Conservation (phyloP, 2,329 filamentous ascomycete species). For the Pseudopyrenochaeta lycopersici region DNA sequence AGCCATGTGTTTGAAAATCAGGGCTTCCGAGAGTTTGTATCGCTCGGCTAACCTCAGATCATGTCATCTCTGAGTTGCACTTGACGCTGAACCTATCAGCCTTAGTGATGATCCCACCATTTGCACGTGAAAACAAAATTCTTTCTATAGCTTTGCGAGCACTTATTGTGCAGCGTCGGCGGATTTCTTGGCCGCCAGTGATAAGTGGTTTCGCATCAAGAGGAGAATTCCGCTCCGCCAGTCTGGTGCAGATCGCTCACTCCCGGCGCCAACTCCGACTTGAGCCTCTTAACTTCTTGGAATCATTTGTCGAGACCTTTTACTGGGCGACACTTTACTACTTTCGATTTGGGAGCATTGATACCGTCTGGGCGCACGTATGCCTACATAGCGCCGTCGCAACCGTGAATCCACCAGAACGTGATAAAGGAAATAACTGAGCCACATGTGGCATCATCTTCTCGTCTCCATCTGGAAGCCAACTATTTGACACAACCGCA, state of each 20-base stretch:
- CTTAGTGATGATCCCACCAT: too few relatives aligned
- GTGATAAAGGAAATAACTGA: slow-evolving; percentile 16
- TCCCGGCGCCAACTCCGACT: slow-evolving; percentile 28
- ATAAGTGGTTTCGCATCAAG: background rate
- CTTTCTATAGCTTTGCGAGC: too few relatives aligned
- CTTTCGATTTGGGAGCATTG: slow-evolving; percentile 10
- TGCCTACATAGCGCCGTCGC: slow-evolving; percentile 15
- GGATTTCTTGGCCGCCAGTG: slow-evolving; percentile 13
- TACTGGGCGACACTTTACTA: slow-evolving; percentile 12
- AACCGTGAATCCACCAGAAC: slow-evolving; percentile 3
- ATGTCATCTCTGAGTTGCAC: too few relatives aligned
- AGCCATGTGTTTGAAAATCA: too few relatives aligned
- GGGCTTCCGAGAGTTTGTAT: too few relatives aligned
- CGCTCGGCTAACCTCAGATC: too few relatives aligned
- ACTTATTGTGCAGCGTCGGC: background rate
- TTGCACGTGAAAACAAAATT: too few relatives aligned
- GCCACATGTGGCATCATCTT: slow-evolving; percentile 21
- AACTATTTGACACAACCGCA: background rate
- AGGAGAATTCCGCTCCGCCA: slow-evolving; percentile 23
- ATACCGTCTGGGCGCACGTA: slow-evolving; percentile 41
- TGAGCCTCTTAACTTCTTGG: slow-evolving; percentile 37
- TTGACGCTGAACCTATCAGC: too few relatives aligned
- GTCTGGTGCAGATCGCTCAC: slow-evolving; percentile 6
- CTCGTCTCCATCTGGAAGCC: background rate
- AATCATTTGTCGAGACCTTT: slow-evolving; percentile 17